phyloP scores from a whole-genome alignment of 805 yeast species.

The Metschnikowia proteae region DNA sequence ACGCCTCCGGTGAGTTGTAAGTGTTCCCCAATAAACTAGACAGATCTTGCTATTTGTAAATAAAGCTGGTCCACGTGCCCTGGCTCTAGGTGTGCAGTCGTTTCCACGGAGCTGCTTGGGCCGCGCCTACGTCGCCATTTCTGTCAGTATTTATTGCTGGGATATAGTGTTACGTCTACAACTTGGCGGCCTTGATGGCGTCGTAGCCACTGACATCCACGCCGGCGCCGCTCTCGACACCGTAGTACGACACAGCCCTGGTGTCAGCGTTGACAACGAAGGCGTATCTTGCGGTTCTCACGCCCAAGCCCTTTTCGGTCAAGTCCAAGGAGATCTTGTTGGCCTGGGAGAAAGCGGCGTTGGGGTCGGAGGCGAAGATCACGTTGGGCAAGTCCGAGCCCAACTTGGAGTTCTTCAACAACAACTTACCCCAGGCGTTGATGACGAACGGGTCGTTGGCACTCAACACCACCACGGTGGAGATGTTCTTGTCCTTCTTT shows the following conservation, averaged over 20 bases:
- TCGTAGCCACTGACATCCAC: constrained; percentile 37
- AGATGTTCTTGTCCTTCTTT: constrained; percentile 27
- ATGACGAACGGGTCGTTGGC: constrained; percentile 43
- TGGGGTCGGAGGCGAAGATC: constrained; percentile 40
- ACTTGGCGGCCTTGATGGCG: constrained; percentile 35
- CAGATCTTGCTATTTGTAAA: too few species aligned
- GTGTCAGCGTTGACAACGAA: constrained; percentile 37
- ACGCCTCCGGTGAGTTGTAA: constrained; percentile 58
- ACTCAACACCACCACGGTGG: constrained; percentile 33
- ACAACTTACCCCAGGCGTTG: constrained; percentile 44
- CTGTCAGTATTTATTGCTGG: too few species aligned
- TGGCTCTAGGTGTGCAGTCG: too few species aligned
- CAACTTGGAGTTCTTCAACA: constrained; percentile 24
- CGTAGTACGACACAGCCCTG: constrained; percentile 39
- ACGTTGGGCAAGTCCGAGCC: constrained; percentile 22
- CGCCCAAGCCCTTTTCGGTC: constrained; percentile 34
- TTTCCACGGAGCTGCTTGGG: too few species aligned
- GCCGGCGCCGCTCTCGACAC: constrained; percentile 30
- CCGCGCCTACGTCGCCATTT: neutral
- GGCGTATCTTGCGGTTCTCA: constrained; percentile 41
- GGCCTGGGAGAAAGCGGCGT: constrained; percentile 30
- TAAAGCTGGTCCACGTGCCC: too few species aligned
- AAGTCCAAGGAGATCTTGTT: constrained; percentile 33
- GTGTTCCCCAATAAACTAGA: constrained; percentile 1
- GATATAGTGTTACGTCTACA: constrained; percentile 15